These are phyloP conservation scores for Fusarium sp. DNA, from an alignment of 2,329 filamentous ascomycete genomes.

Conservation along the genomic window DNA sequence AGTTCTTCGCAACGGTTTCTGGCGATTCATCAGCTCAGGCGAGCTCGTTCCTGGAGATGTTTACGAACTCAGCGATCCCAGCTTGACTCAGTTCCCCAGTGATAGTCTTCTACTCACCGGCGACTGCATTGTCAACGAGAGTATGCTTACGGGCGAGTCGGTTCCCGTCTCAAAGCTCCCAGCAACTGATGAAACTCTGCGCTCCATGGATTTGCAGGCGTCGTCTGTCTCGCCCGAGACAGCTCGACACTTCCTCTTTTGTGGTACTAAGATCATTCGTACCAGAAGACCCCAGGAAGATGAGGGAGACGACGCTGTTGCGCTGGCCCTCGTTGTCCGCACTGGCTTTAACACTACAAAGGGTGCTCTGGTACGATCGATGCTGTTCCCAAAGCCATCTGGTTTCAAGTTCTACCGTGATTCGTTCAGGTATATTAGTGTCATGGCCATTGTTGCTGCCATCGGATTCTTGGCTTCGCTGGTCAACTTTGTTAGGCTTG, in stretches of 20 bases:
- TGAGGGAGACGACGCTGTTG: constrained; percentile 87
- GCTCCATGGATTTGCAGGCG: constrained; percentile 80
- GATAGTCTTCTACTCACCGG: constrained; percentile 92
- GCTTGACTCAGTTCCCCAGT: constrained; percentile 86
- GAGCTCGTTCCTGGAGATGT: constrained; percentile 96
- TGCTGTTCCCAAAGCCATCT: constrained; percentile 98
- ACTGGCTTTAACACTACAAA: constrained; percentile 99
- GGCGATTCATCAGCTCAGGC: constrained; percentile 87
- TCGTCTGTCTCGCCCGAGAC: constrained; percentile 86
- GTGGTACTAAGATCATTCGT: constrained; percentile 94
- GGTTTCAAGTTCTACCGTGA: constrained; percentile 99
- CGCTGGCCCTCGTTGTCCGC: constrained; percentile 89
- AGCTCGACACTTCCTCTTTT: constrained; percentile 91
- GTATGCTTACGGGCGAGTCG: constrained; percentile 98
- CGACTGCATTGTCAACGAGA: constrained; percentile 98
- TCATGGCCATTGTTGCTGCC: constrained; percentile 89
- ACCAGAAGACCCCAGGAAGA: constrained; percentile 89
- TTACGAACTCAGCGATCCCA: constrained; percentile 96
- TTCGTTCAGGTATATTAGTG: constrained; percentile 96
- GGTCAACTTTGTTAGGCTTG: constrained; percentile 90
- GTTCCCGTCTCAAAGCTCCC: constrained; percentile 95
- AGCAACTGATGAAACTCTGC: constrained; percentile 83
- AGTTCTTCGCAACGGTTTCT: constrained; percentile 94
- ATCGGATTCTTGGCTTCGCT: constrained; percentile 92
- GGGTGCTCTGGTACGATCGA: constrained; percentile 92